Evolutionary conservation across 2,329 filamentous ascomycete genomes (phyloP).

Genomic region (Verticillium zaregamsianum): DNA sequence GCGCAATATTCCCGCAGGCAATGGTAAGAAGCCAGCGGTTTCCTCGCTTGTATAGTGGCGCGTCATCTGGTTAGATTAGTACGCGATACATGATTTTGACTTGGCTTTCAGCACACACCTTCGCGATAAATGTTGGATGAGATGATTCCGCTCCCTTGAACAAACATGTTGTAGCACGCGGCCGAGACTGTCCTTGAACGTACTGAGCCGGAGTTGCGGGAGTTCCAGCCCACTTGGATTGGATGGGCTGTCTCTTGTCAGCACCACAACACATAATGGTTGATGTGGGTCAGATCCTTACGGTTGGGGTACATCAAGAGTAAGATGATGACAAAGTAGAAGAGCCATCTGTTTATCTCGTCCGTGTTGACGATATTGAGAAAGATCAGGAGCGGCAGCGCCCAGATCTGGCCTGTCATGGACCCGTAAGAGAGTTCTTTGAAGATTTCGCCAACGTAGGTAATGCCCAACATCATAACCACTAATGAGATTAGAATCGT

Average conservation of each 20-base stretch:
- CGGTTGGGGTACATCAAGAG: conserved; percentile 29
- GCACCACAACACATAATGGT: conserved; percentile 1
- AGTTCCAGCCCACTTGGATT: conserved; percentile 42
- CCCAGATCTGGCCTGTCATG: conserved; percentile 51
- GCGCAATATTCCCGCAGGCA: conserved; percentile 24
- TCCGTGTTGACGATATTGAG: conserved; percentile 31
- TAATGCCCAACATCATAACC: conserved; percentile 30
- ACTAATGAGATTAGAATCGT: conserved; percentile 30
- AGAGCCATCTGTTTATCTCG: conserved; percentile 25
- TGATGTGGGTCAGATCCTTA: conserved; percentile 16
- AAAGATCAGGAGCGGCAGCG: conserved; percentile 52
- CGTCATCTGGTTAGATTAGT: conserved; percentile 21
- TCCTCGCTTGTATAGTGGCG: conserved; percentile 47
- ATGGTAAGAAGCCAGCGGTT: conserved; percentile 52
- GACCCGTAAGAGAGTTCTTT: conserved; percentile 44
- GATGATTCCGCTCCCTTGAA: conserved; percentile 38
- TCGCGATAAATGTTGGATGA: conserved; percentile 34
- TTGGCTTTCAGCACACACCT: conserved; percentile 1
- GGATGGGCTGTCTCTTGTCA: conserved; percentile 31
- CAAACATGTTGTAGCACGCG: conserved; percentile 58
- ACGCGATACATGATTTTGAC: conserved; percentile 29
- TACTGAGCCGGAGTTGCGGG: conserved; percentile 57
- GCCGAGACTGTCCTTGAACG: conserved; percentile 58
- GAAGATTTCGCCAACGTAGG: conserved; percentile 40
- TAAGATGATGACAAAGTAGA: conserved; percentile 27